Evolutionary conservation across 768 basidiomycete species (phyloP).

Genomic region (Suillus lakei): DNA sequence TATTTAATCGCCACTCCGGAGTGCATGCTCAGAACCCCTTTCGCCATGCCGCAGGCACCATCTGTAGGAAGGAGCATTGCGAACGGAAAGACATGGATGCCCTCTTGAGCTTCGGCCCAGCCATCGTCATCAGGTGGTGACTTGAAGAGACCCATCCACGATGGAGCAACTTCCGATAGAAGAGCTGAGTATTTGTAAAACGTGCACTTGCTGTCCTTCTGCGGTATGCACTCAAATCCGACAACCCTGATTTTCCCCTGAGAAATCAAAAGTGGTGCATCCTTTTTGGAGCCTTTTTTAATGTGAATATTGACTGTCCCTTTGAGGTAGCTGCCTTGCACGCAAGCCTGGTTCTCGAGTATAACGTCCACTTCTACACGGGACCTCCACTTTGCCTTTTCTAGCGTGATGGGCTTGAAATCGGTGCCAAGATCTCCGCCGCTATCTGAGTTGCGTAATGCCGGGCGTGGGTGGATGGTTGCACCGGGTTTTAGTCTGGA

Average conservation of each 20-base stretch:
- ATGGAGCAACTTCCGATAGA: slow-evolving; percentile 54
- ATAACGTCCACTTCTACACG: slow-evolving; percentile 83
- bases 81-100: slow-evolving; percentile 75
- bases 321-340: slow-evolving; percentile 77
- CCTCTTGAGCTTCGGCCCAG: slow-evolving; percentile 65
- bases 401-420: slow-evolving; percentile 50
- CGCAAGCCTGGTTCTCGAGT: slow-evolving; percentile 74
- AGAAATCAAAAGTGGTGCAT: slow-evolving; percentile 63
- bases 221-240: slow-evolving; percentile 78
- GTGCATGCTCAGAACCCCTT: slow-evolving; percentile 60
- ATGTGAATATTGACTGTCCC: slow-evolving; percentile 74
- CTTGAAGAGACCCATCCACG: slow-evolving; percentile 46
- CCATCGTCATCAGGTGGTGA: slow-evolving; percentile 62
- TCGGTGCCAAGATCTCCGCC: slow-evolving; percentile 13
- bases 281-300: slow-evolving; percentile 56
- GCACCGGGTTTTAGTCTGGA: slow-evolving; percentile 61
- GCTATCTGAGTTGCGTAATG: slow-evolving; percentile 15
- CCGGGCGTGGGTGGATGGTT: slow-evolving; percentile 41
- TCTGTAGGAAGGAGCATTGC: slow-evolving; percentile 66
- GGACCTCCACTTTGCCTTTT: slow-evolving; percentile 73
- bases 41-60: slow-evolving; percentile 52
- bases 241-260: slow-evolving; percentile 81
- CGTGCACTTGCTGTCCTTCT: slow-evolving; percentile 64
- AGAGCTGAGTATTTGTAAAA: slow-evolving; percentile 79
- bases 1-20: slow-evolving; percentile 74